Conservation (phyloP, 2,329 filamentous ascomycete species). For the Coniochaeta sp. region DNA sequence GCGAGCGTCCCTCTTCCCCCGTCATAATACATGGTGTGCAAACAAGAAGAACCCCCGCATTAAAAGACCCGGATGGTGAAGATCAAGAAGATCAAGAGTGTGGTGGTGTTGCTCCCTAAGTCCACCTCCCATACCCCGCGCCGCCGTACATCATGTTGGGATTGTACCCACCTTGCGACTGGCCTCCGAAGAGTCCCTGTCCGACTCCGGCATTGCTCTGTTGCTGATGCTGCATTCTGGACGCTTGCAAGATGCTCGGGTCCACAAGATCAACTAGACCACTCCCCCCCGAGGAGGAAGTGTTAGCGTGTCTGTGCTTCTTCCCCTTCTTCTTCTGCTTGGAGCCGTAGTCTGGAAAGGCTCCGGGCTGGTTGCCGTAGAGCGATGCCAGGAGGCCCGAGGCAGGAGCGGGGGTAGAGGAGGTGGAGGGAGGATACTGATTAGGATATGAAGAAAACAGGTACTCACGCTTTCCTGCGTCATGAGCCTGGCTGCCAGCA, state of each 20-base stretch:
- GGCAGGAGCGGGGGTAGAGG: conserved; percentile 62
- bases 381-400: conserved; percentile 85
- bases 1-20: no score
- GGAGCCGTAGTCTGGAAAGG: conserved; percentile 84
- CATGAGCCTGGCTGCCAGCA: conserved; percentile 61
- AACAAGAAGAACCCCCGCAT: conserved; percentile 9
- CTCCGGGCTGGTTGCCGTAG: conserved; percentile 79
- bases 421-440: conserved; percentile 75
- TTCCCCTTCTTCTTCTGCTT: conserved; percentile 99
- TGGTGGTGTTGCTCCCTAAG: conserved; percentile 1
- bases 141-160: conserved; percentile 72
- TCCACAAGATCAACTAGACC: conserved; percentile 99
- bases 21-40: conserved; percentile 15
- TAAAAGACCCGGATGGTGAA: conserved; percentile 10
- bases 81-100: conserved; percentile 2
- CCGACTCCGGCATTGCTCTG: conserved; percentile 77
- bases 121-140: conserved; percentile 43
- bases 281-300: conserved; percentile 99
- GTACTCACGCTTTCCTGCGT: conserved; percentile 97
- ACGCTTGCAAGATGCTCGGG: conserved; percentile 98
- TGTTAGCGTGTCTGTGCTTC: conserved; percentile 99
- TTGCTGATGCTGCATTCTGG: conserved; percentile 57
- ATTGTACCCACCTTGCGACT: conserved; percentile 93
- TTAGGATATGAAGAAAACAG: conserved; percentile 88
- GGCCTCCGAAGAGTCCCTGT: conserved; percentile 84